phyloP scores from a whole-genome alignment of 352 stramenopile species.

The Globisporangium canariense region DNA sequence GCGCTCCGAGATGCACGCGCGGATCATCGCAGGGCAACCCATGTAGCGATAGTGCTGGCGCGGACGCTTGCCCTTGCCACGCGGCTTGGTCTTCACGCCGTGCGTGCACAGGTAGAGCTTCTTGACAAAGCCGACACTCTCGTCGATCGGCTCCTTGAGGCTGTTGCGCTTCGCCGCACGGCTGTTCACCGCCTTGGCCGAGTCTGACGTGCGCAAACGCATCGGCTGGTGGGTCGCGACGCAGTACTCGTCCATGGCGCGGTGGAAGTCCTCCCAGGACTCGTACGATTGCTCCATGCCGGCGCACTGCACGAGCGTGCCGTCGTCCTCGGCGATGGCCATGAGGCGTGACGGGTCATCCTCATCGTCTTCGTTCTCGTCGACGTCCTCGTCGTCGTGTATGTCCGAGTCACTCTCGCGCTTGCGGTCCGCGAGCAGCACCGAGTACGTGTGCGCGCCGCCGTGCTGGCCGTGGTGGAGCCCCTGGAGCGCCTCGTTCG shows the following conservation, averaged over 20 bases:
- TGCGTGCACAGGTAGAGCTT: conserved; percentile 85
- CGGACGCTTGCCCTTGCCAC: conserved; percentile 75
- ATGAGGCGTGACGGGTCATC: conserved; percentile 36
- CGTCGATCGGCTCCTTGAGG: conserved; percentile 81
- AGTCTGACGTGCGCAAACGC: conserved; percentile 76
- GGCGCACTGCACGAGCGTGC: conserved; percentile 63
- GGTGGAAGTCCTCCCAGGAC: conserved; percentile 83
- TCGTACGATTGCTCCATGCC: conserved; percentile 75
- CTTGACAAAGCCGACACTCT: conserved; percentile 82
- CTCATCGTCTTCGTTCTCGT: conserved; percentile 43
- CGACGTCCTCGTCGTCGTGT: conserved; percentile 47
- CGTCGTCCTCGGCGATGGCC: conserved; percentile 52
- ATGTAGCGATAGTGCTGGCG: conserved; percentile 84
- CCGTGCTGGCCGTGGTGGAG: conserved; percentile 25
- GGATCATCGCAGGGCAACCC: conserved; percentile 81
- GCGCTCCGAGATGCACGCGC: conserved; percentile 75
- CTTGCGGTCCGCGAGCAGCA: conserved; percentile 59
- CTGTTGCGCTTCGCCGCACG: conserved; percentile 81
- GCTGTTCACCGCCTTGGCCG: conserved; percentile 73
- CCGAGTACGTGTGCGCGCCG: conserved; percentile 37
- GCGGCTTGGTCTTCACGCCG: conserved; percentile 80
- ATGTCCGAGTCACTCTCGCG: conserved; percentile 51
- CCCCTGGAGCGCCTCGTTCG: conserved; percentile 22
- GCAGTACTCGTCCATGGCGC: conserved; percentile 78
- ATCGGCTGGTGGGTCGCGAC: conserved; percentile 74